A percentile compares a stretch with the other conserved stretches of the same genome.
Conservation (phyloP, 192 early-diverging fungal genomes). For the Dimargaris cristalligena region DNA sequence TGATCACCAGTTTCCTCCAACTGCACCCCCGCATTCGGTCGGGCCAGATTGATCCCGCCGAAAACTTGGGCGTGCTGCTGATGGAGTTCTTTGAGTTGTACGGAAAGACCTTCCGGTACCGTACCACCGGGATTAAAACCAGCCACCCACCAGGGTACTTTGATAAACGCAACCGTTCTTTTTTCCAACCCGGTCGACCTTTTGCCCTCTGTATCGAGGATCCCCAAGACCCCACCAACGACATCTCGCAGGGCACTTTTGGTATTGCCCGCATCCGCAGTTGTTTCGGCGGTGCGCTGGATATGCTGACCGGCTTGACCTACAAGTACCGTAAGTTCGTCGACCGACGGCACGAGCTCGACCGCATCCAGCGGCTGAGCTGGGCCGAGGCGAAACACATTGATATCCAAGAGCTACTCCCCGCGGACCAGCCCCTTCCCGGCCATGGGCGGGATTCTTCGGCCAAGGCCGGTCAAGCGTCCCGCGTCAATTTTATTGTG, state of each 20-base stretch:
- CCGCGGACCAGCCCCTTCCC: too few relatives aligned
- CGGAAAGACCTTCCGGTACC: constrained; percentile 60
- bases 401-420: too few relatives aligned
- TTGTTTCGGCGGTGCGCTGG: constrained; percentile 27
- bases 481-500: too few relatives aligned
- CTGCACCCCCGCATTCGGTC: constrained; percentile 62
- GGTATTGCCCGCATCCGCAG: constrained; percentile 25
- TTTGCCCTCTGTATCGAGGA: constrained; percentile 36
- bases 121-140: constrained; percentile 43
- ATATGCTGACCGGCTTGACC: constrained; percentile 25
- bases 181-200: constrained; percentile 16
- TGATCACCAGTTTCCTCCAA: constrained; percentile 73
- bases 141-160: constrained; percentile 36
- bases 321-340: constrained; percentile 25
- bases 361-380: neutral
- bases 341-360: neutral
- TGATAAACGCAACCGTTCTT: constrained; percentile 16
- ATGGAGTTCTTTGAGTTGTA: constrained; percentile 90
- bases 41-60: constrained; percentile 35
- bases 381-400: neutral
- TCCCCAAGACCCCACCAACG: constrained; percentile 33
- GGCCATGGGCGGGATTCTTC: too few relatives aligned
- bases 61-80: constrained; percentile 77
- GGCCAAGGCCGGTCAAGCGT: too few relatives aligned
- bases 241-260: constrained; percentile 31